phyloP scores from a whole-genome alignment of 225 moss, liverwort and hornwort genomes.

The Sphagnum tenellum region DNA sequence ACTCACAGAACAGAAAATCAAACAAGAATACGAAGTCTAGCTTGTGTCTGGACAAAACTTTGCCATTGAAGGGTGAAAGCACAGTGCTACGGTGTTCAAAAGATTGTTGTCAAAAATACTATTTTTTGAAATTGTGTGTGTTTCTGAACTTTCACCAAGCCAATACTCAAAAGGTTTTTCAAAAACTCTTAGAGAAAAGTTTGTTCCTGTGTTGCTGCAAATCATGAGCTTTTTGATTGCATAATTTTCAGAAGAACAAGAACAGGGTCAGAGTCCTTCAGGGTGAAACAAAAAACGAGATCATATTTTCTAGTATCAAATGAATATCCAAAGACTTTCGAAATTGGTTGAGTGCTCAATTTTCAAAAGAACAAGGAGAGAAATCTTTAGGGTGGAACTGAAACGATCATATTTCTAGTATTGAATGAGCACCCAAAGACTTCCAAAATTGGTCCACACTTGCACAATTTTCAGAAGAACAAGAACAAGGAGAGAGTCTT shows the following conservation, averaged over 20 bases:
- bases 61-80: not conserved
- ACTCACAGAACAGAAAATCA: not conserved
- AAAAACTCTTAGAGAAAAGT: not conserved
- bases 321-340: slow-evolving; percentile 10
- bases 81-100: not conserved
- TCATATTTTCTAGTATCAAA: slow-evolving; percentile 9
- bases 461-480: not conserved
- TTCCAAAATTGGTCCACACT: not conserved
- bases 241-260: not conserved
- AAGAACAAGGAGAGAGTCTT: not conserved
- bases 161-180: not conserved
- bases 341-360: no score
- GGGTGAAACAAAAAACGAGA: slow-evolving; percentile 4
- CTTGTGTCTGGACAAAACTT: slow-evolving; percentile 2
- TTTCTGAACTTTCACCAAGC: not conserved
- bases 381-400: no score
- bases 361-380: no score
- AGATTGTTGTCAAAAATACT: not conserved
- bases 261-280: not conserved
- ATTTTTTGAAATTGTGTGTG: not conserved
- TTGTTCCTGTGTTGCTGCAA: no score
- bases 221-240: not conserved
- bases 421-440: not conserved
- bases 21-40: slow-evolving; percentile 11
- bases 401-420: not conserved